Conservation (phyloP, 176 grass and related monocot genomes). For the Musa acuminata region DNA sequence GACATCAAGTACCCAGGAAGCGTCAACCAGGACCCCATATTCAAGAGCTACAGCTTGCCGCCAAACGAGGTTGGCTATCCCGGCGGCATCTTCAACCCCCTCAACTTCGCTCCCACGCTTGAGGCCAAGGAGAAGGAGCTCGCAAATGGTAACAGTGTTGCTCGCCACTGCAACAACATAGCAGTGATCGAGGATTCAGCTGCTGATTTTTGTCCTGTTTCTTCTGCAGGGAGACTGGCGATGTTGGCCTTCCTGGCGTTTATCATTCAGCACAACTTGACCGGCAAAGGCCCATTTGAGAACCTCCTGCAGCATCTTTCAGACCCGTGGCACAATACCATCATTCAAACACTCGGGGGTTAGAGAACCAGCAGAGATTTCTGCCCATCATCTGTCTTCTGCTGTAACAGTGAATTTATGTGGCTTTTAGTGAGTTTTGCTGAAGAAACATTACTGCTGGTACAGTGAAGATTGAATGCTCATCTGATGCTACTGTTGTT, state of each 20-base stretch:
- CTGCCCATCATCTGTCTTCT: background rate
- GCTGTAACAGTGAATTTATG: conserved; percentile 4
- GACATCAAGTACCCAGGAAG: conserved; percentile 17
- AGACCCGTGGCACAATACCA: conserved; percentile 20
- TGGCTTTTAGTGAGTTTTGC: background rate
- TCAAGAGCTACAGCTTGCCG: conserved; percentile 23
- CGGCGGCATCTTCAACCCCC: conserved; percentile 20
- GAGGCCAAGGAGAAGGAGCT: background rate
- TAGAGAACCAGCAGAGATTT: background rate
- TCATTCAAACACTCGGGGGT: conserved; percentile 9
- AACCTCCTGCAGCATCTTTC: conserved; percentile 16
- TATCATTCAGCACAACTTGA: conserved; percentile 17
- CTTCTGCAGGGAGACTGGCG: conserved; percentile 15
- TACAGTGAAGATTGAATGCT: conserved; percentile 1
- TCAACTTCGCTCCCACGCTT: conserved; percentile 6
- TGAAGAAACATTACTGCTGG: background rate
- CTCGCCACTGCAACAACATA: too few relatives aligned
- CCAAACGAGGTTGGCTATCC: conserved; percentile 7
- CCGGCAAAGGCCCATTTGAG: conserved; percentile 16
- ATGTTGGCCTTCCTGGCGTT: conserved; percentile 20
- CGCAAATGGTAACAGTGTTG: background rate
- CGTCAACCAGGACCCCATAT: conserved; percentile 19
- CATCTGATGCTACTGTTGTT: too few relatives aligned
- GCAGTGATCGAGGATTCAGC: too few relatives aligned
- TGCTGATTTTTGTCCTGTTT: background rate